Evolutionary conservation across 768 basidiomycete genomes (phyloP), one percentile per base, ranked within the genome.

Genomic region (Xanthoconium stramineum): DNA sequence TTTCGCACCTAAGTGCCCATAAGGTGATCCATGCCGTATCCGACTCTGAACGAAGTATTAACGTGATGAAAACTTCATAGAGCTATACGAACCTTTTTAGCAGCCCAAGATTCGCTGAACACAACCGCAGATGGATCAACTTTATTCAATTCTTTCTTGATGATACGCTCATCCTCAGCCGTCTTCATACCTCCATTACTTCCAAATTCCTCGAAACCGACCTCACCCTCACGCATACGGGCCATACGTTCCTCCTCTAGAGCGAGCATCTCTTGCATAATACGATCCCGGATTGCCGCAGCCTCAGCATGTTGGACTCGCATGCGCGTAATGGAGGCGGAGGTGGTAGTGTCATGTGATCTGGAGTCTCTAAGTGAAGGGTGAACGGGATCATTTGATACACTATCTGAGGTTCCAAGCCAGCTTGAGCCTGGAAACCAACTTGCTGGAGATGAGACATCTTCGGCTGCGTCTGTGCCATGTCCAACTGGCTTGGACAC

Each of bases 261-360:
- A 24, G 93, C 80, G 59, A 98, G 78, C 97, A 99, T 99, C 78
- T 99, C 97, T 63, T 89, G 85, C 97, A 99, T 99, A 58, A 99
- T 99, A 20, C 94, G 82, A 62, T 94, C 89, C 15, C 93, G 83
- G 62, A 99, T 99, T 2, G 89, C 89, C 1, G 89, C 80, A 5
- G 95, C 96, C 70, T 98, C 94, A 3, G 85, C 77, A 17, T 84
- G 78, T 59, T 91, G 88, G 24, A 99, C 76, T 50, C 83, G 88
- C 79, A 88, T 85, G 37, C 91, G 83, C 17, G 74, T 73, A 7
- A 75, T 50, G 60, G 66, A 57, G 63, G 69, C 51, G 62, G 76
- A 40, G 65, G 64, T 48, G 63, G 64, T 46, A 66, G 69, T 30
- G 14, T 69, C 69, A 35, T 64, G 50, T 55, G 54, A 33, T 53